phyloP scores from a whole-genome alignment of 116 monocot genomes.

The Zostera marina region DNA sequence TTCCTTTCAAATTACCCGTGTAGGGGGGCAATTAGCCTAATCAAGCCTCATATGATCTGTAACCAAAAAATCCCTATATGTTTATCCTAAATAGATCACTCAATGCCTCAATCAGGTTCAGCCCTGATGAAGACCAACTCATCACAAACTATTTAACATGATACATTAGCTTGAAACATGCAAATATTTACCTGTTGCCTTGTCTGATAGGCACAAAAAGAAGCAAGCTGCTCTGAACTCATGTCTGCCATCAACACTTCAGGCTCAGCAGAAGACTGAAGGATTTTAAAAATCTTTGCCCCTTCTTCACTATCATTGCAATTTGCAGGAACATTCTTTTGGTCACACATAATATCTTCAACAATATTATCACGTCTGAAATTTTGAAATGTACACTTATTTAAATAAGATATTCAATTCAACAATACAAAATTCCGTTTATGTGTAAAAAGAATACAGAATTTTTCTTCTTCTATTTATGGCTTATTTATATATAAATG shows the following conservation, averaged over 20 bases:
- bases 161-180: not conserved
- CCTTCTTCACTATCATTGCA: slow-evolving; percentile 58
- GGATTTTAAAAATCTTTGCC: slow-evolving; percentile 48
- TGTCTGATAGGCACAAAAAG: slow-evolving; percentile 48
- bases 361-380: slow-evolving; percentile 41
- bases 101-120: too few relatives aligned
- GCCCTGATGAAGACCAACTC: too few relatives aligned
- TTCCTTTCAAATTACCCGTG: too few relatives aligned
- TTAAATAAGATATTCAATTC: too few relatives aligned
- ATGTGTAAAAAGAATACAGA: too few relatives aligned
- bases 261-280: slow-evolving; percentile 75
- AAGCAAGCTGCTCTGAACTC: slow-evolving; percentile 71
- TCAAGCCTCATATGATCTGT: too few relatives aligned
- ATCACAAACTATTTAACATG: not conserved
- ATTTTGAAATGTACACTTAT: not conserved
- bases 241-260: slow-evolving; percentile 84
- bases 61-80: too few relatives aligned
- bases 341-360: slow-evolving; percentile 58
- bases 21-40: too few relatives aligned
- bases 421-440: too few relatives aligned
- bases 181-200: slow-evolving; percentile 47
- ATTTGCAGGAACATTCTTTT: slow-evolving; percentile 15
- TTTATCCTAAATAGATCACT: too few relatives aligned
- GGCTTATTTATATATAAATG: too few relatives aligned
- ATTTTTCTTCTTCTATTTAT: too few relatives aligned